A percentile compares a stretch with the other conserved stretches of the same genome.
phyloP scores from a whole-genome alignment of 768 basidiomycete genomes.

The Auriscalpium vulgare region DNA sequence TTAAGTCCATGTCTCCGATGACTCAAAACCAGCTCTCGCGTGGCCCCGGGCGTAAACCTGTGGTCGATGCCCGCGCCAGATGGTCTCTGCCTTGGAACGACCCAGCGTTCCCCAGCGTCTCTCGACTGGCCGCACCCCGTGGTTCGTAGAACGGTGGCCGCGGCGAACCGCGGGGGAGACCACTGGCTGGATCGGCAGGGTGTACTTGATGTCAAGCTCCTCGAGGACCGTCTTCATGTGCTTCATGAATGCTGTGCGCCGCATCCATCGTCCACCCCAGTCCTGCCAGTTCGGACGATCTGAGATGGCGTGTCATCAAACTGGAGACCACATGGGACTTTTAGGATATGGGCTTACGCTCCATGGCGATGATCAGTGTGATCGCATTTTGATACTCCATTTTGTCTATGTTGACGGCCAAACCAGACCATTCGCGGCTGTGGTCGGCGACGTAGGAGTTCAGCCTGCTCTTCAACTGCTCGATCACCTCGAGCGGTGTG shows the following conservation, averaged over 20 bases:
- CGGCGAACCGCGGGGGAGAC: slow-evolving; percentile 27
- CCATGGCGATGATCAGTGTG: slow-evolving; percentile 56
- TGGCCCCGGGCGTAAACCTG: neutral
- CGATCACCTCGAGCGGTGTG: slow-evolving; percentile 64
- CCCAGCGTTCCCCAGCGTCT: slow-evolving; percentile 5
- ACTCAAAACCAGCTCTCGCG: neutral
- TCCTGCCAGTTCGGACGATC: slow-evolving; percentile 83
- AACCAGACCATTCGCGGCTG: slow-evolving; percentile 66
- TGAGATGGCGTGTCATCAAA: slow-evolving; percentile 17
- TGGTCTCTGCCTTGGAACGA: slow-evolving; percentile 4
- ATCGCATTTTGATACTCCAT: slow-evolving; percentile 76
- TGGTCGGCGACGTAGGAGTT: slow-evolving; percentile 53
- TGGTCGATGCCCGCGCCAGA: slow-evolving; percentile 3
- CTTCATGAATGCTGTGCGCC: slow-evolving; percentile 71
- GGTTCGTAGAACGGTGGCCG: slow-evolving; percentile 1
- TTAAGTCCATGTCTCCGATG: neutral
- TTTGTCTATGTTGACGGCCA: slow-evolving; percentile 61
- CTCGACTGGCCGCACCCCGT: neutral
- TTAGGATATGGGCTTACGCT: slow-evolving; percentile 43
- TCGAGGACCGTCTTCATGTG: slow-evolving; percentile 62
- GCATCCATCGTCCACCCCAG: slow-evolving; percentile 74
- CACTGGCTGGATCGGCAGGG: slow-evolving; percentile 66
- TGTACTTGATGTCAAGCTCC: slow-evolving; percentile 66
- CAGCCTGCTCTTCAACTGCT: slow-evolving; percentile 54
- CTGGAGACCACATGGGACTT: neutral